Percentiles rank a stretch among this genome's conserved stretches.
phyloP scores from a whole-genome alignment of 2,329 filamentous ascomycete species.

The Microdochium bolleyi region DNA sequence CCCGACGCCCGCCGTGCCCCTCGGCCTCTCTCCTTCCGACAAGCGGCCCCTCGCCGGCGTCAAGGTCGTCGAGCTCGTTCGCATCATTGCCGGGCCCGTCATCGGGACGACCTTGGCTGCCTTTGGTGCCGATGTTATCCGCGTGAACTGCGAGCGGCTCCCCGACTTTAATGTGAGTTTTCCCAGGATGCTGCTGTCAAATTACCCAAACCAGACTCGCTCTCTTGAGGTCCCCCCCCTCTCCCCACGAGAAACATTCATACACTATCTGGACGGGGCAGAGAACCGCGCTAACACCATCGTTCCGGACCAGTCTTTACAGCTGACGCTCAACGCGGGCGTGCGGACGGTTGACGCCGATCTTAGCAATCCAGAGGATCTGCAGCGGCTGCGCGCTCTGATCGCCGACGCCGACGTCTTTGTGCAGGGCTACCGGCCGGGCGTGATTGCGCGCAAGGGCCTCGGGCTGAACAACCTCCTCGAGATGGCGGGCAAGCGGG shows the following conservation, averaged over 20 bases:
- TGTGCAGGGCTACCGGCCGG: slow-evolving; percentile 42
- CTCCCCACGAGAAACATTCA: no score
- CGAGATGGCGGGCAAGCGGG: slow-evolving; percentile 27
- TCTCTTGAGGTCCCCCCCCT: background rate
- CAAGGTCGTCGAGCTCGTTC: slow-evolving; percentile 40
- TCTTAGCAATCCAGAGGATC: slow-evolving; percentile 31
- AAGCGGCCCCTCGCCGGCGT: slow-evolving; percentile 32
- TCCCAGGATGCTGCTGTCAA: background rate
- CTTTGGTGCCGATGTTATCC: slow-evolving; percentile 36
- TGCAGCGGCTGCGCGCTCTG: slow-evolving; percentile 28
- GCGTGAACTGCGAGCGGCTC: slow-evolving; percentile 31
- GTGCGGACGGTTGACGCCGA: slow-evolving; percentile 38
- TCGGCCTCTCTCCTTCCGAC: slow-evolving; percentile 15
- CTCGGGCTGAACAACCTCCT: slow-evolving; percentile 31
- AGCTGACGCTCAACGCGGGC: slow-evolving; percentile 34
- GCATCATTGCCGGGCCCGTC: slow-evolving; percentile 37
- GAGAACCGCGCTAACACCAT: no score
- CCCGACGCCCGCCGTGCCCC: slow-evolving; percentile 19
- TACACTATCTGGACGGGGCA: no score
- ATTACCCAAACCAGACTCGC: background rate
- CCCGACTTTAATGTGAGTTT: slow-evolving; percentile 26
- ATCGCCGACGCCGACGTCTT: slow-evolving; percentile 43
- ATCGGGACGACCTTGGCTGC: slow-evolving; percentile 33
- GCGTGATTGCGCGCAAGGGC: slow-evolving; percentile 30
- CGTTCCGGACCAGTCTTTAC: slow-evolving; percentile 10